Evolutionary conservation across 805 yeast species (phyloP), one percentile per base, ranked within the genome.

Genomic region (Lachancea dasiensis): DNA sequence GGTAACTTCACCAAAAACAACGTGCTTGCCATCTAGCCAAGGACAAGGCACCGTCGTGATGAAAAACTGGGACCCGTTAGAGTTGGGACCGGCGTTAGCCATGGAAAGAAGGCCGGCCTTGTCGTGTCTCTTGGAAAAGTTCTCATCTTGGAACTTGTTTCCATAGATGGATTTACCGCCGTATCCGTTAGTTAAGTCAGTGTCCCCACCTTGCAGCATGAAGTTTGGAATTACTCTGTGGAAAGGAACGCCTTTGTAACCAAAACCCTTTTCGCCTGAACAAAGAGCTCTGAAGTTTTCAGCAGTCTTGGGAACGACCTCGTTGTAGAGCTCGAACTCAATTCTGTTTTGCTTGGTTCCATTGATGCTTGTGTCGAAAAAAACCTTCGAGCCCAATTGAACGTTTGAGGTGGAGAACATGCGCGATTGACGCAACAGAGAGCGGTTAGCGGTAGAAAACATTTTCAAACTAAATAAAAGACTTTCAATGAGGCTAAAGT

Each of bases 201-300:
- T 80, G 68, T 83, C 92, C 72, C 90, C 90, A 63, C 89, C 97
- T 75, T 89, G 97, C 63, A 90, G 73, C 97, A 89, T 89, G 74
- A 89, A 89, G 65, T 83, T 79, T 50, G 95, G 95, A 55, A 86
- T 86, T 50, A 86, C 86, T 72, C 95, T 81, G 80, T 86, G 95
- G 86, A 87, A 86, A 50, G 79, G 71, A 34, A 94, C 84, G 56
- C 73, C 75, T 61, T 80, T 79, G 77, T 80, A 87, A 44, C 95
- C 95, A 57, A 70, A 84, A 0, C 69, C 95, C 73, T 86, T 82
- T 72, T 86, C 95, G 54, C 96, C 95, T 47, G 95, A 81, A 62
- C 82, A 76, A 53, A 81, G 65, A 40, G 87, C 86, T 70, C 84
- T 75, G 75, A 81, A 81, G 67, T 81, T 81, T 65, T 79, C 86